These are phyloP conservation scores for Phialophora verrucosa DNA, from an alignment of 2,329 filamentous ascomycete species.

Conservation along the genomic window DNA sequence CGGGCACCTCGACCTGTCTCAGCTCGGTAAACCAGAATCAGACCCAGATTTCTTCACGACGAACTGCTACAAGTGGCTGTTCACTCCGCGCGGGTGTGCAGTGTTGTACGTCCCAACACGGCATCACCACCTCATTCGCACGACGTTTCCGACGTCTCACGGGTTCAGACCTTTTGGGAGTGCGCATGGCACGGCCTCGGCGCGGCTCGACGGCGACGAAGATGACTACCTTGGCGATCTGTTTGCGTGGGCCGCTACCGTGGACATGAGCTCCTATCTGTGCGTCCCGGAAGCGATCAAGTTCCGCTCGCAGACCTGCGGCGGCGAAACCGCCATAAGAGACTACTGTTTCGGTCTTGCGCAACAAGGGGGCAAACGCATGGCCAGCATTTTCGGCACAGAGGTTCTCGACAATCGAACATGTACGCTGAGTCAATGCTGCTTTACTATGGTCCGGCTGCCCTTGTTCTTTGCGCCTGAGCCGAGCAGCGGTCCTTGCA, in stretches of 20 bases:
- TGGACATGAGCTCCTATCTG: constrained; percentile 72
- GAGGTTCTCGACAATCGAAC: constrained; percentile 58
- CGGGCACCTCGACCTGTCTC: constrained; percentile 73
- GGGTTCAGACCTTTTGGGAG: constrained; percentile 70
- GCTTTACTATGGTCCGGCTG: constrained; percentile 73
- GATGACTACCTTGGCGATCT: constrained; percentile 45
- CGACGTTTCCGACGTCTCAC: constrained; percentile 78
- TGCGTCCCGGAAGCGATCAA: constrained; percentile 73
- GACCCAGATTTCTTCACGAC: constrained; percentile 84
- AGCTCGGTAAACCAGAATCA: constrained; percentile 45
- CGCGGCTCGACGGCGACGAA: neutral
- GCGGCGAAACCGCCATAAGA: constrained; percentile 72
- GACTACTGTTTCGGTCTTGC: constrained; percentile 68
- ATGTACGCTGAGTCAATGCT: constrained; percentile 43
- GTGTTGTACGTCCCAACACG: constrained; percentile 76
- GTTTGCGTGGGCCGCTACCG: constrained; percentile 77
- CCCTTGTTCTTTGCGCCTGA: neutral
- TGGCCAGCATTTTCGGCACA: constrained; percentile 69
- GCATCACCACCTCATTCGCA: constrained; percentile 75
- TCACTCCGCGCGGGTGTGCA: constrained; percentile 76
- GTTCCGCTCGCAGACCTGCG: constrained; percentile 71
- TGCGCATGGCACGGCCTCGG: constrained; percentile 46
- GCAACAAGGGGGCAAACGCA: constrained; percentile 62
- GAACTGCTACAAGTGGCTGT: constrained; percentile 91
- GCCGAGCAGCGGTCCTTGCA: neutral